Percentiles rank a stretch among this genome's conserved stretches.
These are phyloP conservation scores for Xylaria venustula DNA, from an alignment of 495 filamentous ascomycete genomes.

Conservation along the genomic window DNA sequence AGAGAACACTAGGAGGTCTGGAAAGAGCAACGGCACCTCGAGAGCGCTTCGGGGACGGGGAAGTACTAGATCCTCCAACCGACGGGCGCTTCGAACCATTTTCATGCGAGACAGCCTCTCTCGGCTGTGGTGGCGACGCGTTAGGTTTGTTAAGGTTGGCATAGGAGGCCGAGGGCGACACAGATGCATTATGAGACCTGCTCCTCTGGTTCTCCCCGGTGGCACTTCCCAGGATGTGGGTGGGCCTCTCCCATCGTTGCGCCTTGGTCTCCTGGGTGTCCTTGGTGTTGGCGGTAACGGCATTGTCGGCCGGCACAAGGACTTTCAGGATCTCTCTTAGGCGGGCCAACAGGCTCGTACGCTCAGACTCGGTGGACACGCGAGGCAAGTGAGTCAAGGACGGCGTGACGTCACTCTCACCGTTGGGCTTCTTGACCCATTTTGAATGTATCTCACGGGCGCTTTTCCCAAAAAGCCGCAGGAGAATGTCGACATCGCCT, in stretches of 20 bases:
- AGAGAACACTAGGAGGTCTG: constrained; percentile 23
- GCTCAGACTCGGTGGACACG: constrained; percentile 24
- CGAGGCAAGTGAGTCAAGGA: constrained; percentile 17
- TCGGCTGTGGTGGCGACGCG: constrained; percentile 14
- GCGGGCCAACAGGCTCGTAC: constrained; percentile 4
- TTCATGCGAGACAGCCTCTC: neutral
- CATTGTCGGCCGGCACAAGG: constrained; percentile 33
- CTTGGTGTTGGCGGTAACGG: constrained; percentile 41
- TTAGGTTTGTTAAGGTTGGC: neutral
- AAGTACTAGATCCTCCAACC: neutral
- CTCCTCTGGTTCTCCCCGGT: constrained; percentile 52
- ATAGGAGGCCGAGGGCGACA: constrained; percentile 16
- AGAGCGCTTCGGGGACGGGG: constrained; percentile 9
- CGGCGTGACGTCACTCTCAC: constrained; percentile 16
- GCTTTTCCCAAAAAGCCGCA: constrained; percentile 17
- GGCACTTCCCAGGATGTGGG: constrained; percentile 74
- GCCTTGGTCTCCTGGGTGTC: constrained; percentile 48
- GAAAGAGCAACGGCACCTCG: neutral
- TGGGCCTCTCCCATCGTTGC: constrained; percentile 78
- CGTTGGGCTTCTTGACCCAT: constrained; percentile 28
- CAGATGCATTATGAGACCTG: constrained; percentile 30
- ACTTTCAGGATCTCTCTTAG: constrained; percentile 20
- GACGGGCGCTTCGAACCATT: constrained; percentile 9
- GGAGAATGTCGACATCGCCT: constrained; percentile 17
- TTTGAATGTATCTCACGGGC: constrained; percentile 25